These are phyloP conservation scores for Corymbia calophylla DNA, from an alignment of 441 rosid genomes.

Conservation along the genomic window DNA sequence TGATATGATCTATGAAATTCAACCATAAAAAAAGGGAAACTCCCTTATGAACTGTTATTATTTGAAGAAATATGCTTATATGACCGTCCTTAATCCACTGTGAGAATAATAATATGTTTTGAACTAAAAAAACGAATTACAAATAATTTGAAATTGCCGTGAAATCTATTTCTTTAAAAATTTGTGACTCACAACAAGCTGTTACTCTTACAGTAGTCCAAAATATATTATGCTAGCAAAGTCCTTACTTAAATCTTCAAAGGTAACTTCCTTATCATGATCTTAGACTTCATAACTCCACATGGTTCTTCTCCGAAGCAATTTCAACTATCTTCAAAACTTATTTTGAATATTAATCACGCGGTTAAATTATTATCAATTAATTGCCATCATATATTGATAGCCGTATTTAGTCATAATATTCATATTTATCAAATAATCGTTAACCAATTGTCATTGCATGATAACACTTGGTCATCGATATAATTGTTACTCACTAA, in stretches of 20 bases:
- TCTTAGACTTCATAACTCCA: not conserved
- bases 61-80: too few species aligned
- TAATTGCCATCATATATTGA: too few species aligned
- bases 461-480: not conserved
- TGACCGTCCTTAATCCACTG: accelerated
- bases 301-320: not conserved
- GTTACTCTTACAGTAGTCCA: too few species aligned
- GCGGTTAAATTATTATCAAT: not conserved
- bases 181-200: too few species aligned
- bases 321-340: not conserved
- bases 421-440: too few species aligned
- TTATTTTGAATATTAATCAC: not conserved
- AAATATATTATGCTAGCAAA: not conserved
- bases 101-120: too few species aligned
- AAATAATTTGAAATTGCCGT: too few species aligned
- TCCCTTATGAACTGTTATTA: not conserved
- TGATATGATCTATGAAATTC: not conserved
- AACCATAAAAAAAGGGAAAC: too few species aligned
- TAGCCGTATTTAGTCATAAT: too few species aligned
- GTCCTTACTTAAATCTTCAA: not conserved
- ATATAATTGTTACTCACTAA: not conserved
- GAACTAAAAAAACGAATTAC: too few species aligned
- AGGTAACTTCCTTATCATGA: not conserved
- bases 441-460: not conserved
- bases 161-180: not conserved